Conservation (phyloP, 495 filamentous ascomycete species). For the Neurospora sp. region DNA sequence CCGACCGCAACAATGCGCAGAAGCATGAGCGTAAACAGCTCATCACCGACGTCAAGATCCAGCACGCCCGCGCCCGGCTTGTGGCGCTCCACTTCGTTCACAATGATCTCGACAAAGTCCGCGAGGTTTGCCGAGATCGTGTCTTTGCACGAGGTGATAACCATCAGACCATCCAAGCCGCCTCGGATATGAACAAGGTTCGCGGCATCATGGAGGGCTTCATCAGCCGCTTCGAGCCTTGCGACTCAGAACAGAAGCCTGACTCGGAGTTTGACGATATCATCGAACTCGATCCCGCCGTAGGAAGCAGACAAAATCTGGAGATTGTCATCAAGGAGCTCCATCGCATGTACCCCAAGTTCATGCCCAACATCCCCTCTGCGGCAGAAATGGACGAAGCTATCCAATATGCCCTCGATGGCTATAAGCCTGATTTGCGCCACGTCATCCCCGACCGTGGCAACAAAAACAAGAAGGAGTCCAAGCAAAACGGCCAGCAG, state of each 20-base stretch:
- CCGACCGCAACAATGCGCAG: slow-evolving; percentile 91
- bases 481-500: slow-evolving; percentile 27
- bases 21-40: slow-evolving; percentile 78
- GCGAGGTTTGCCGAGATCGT: slow-evolving; percentile 63
- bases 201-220: slow-evolving; percentile 94
- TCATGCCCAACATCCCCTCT: slow-evolving; percentile 63
- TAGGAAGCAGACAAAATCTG: slow-evolving; percentile 73
- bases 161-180: slow-evolving; percentile 93
- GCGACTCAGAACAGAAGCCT: slow-evolving; percentile 51
- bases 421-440: slow-evolving; percentile 68
- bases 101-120: slow-evolving; percentile 57
- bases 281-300: slow-evolving; percentile 73
- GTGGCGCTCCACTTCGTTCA: slow-evolving; percentile 94
- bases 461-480: slow-evolving; percentile 28
- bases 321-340: slow-evolving; percentile 66
- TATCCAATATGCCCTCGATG: slow-evolving; percentile 61
- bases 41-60: slow-evolving; percentile 60
- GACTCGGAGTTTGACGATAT: slow-evolving; percentile 71
- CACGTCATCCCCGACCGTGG: slow-evolving; percentile 52
- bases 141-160: slow-evolving; percentile 86
- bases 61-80: slow-evolving; percentile 52
- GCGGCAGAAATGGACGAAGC: slow-evolving; percentile 70
- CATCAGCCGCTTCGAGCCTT: slow-evolving; percentile 69
- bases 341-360: slow-evolving; percentile 58
- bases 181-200: slow-evolving; percentile 53